Conservation (phyloP, 2,329 filamentous ascomycete genomes). For the Verticillium nubilum region DNA sequence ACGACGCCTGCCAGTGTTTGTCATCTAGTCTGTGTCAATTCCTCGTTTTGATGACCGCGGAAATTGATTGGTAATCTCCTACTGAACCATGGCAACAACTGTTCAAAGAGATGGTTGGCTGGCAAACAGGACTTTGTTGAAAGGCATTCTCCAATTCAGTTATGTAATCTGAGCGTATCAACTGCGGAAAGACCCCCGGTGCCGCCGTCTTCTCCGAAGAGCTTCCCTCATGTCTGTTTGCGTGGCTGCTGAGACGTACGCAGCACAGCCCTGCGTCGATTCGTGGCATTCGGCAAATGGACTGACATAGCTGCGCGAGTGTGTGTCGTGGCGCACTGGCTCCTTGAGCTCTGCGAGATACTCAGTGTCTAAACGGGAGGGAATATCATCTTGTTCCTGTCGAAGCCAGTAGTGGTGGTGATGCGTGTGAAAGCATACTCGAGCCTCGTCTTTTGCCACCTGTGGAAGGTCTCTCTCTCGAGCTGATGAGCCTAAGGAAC, state of each 20-base stretch:
- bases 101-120: no score
- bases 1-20: no score
- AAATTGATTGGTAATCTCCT: no score
- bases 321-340: conserved; percentile 13
- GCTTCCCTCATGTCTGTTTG: not conserved
- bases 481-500: not conserved
- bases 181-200: conserved; percentile 13
- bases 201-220: conserved; percentile 6
- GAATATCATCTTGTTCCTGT: conserved; percentile 14
- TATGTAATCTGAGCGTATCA: not conserved
- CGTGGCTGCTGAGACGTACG: not conserved
- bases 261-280: conserved; percentile 2
- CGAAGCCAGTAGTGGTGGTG: conserved; percentile 58
- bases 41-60: no score
- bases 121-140: no score
- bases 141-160: no score
- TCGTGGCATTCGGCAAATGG: conserved; percentile 9
- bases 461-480: not conserved
- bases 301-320: conserved; percentile 23
- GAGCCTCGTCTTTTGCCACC: conserved; percentile 2
- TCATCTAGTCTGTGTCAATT: no score
- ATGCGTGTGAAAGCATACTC: conserved; percentile 50
- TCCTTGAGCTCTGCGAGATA: conserved; percentile 17
- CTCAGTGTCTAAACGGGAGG: conserved; percentile 13
- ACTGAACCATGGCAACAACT: no score